A percentile compares a stretch with the other conserved stretches of the same genome.
phyloP scores from a whole-genome alignment of 208 protist species.

The Crithidia sp. region DNA sequence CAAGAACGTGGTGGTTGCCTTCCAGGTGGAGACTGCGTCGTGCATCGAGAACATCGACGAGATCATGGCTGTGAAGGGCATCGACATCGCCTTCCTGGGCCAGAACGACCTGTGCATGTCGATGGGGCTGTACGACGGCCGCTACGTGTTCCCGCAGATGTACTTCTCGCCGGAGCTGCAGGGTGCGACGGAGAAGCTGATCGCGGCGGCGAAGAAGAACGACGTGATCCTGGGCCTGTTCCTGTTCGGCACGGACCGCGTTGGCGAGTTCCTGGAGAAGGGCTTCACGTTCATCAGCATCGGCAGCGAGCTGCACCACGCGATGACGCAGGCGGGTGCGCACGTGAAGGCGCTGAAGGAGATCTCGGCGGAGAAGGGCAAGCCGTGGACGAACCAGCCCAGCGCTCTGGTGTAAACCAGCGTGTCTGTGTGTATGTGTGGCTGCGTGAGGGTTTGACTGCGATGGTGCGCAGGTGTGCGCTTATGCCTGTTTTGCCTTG shows the following conservation, averaged over 20 bases:
- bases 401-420: conserved; percentile 63
- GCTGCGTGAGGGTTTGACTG: too few species aligned
- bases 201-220: conserved; percentile 69
- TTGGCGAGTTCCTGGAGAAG: conserved; percentile 84
- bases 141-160: conserved; percentile 86
- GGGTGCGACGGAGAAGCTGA: conserved; percentile 68
- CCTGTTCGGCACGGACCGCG: conserved; percentile 79
- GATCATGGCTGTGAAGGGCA: conserved; percentile 79
- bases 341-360: conserved; percentile 63
- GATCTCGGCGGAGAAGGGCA: conserved; percentile 58
- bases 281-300: conserved; percentile 86
- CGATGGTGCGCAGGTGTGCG: too few species aligned
- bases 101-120: conserved; percentile 89
- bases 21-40: conserved; percentile 79
- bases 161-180: conserved; percentile 79
- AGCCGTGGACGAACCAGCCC: conserved; percentile 71
- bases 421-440: too few species aligned
- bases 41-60: conserved; percentile 86
- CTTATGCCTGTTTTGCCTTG: too few species aligned
- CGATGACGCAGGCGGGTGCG: conserved; percentile 69
- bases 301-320: conserved; percentile 81
- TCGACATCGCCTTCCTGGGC: conserved; percentile 84
- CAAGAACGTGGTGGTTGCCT: conserved; percentile 81
- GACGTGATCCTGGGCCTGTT: conserved; percentile 79
- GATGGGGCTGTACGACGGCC: conserved; percentile 81